Base-by-base conservation (phyloP, 352 stramenopile species). In the Globisporangium sylvaticum region DNA sequence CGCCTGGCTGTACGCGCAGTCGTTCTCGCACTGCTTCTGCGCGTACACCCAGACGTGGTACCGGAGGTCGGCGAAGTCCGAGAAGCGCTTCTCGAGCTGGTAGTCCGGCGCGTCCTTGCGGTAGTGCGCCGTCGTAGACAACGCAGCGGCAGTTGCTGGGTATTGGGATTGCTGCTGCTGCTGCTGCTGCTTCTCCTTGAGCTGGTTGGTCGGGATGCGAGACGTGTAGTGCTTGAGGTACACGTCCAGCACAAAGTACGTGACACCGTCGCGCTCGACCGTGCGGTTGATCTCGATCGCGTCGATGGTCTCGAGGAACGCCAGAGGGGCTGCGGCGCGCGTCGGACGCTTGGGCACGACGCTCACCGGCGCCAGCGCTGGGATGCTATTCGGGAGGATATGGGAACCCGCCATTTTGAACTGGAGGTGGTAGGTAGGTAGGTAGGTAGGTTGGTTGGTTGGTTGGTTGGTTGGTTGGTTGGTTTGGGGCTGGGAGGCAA, bases 191-290 rank as follows among this genome's bases (percentile, higher is more conserved):
- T 10, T 48, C 18, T 48, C 39, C 39, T 22, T 48, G 39, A 48
- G 39, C 73, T 84, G 80, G 69, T 81, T 81, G 20, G 77, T 85
- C 50, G 79, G 83, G 58, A 91, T 87, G 42, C 80, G 81, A 18
- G 69, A 86, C 65, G 81, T 76, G 42, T 68, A 73, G 61, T 80
- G 77, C 66, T 90, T 65, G 4, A 90, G 67, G 70, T 74, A 91
- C 15, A 91, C 72, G 46, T 90, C 76, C 60, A 81, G 68, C 22
- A 75, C 70, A 57, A 75, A 81, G 69, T 76, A 78, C 25, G 60
- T 50, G 24, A 68, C 63, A 14, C 59, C 58, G 62, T 76, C 32
- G 62, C 66, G 68, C 56, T 72, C 64, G 34, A 72, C 50, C 18
- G 65, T 63, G 22, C 56, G 53, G 31, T 63, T 62, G 61, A 80